Evolutionary conservation across 345 rosid species (phyloP), one percentile per base, ranked within the genome.

Genomic region (Eutrema yunnanense): DNA sequence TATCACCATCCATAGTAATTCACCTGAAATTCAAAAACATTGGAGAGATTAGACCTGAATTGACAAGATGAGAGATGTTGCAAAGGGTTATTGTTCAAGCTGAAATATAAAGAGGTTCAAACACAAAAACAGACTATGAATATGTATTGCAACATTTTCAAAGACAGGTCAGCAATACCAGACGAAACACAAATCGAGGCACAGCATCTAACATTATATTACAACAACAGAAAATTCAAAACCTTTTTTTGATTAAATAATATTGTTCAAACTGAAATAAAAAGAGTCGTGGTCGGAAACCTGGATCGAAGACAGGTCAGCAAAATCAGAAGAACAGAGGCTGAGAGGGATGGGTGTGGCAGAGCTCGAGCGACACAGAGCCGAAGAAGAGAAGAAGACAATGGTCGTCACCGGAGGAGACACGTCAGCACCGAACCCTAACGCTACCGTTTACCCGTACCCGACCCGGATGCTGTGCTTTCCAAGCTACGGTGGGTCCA

Each of bases 301-400:
- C 79, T 0, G 80, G 77, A 53, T 67, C 64, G 6, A 77, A 29
- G 34, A 38, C 76, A 61, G 34, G 9, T 29, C 64, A 68, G 42
- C 69, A 62, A 62, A 69, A 53, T 16, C 89, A 73, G 53, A 92
- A 86, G 83, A 86, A 85, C 73, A 26, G 64, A 81, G 74, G 0
- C 84, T 67, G 67, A 83, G 98, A 71, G 98, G 98, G 3, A 86
- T 87, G 90, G 98, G 98, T 4, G 85, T 92, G 38, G 96, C 85
- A n/a, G 80, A 84, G 73, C 94, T 93, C 6, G 97, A 93, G 81
- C 74, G 71, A 0, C 43, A 71, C 9, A 80, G 82, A 78, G 33
- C 42, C 6, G 83, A 87, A 51, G 87, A 86, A 29, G 77, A 75
- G 62, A 86, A 76, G 69, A 81, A 62, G 19, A 8, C 43, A 34